Evolutionary conservation across 352 stramenopile genomes (phyloP).

Genomic region (Globisporangium solare): DNA sequence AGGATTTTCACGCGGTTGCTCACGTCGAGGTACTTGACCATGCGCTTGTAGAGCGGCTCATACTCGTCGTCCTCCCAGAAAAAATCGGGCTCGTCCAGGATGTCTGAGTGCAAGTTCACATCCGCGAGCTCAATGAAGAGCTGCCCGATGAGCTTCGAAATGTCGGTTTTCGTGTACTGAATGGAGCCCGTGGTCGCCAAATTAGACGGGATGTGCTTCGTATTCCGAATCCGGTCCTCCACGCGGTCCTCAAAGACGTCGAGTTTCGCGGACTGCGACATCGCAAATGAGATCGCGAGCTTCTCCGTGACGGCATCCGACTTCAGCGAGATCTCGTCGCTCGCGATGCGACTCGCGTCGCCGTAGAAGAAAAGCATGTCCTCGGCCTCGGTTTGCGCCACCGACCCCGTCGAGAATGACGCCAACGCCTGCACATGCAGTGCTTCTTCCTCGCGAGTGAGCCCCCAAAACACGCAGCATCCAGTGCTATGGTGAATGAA

Average conservation of each 20-base stretch:
- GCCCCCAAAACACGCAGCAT: constrained; percentile 67
- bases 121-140: constrained; percentile 87
- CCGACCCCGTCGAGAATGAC: constrained; percentile 40
- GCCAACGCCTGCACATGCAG: constrained; percentile 40
- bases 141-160: constrained; percentile 89
- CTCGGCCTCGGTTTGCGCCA: constrained; percentile 49
- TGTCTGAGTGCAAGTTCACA: constrained; percentile 92
- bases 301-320: constrained; percentile 77
- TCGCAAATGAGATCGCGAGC: constrained; percentile 88
- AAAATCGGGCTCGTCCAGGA: constrained; percentile 91
- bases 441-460: constrained; percentile 51
- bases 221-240: constrained; percentile 77
- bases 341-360: constrained; percentile 44
- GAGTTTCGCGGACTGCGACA: constrained; percentile 90
- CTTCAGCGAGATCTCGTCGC: constrained; percentile 80
- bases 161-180: constrained; percentile 84
- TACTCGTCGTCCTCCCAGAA: constrained; percentile 91
- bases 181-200: constrained; percentile 86
- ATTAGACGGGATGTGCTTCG: constrained; percentile 83
- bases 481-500: constrained; percentile 32
- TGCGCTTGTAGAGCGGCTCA: constrained; percentile 88
- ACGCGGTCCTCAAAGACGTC: constrained; percentile 90
- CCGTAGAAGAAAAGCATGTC: constrained; percentile 67
- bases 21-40: constrained; percentile 91
- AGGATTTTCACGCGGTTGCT: constrained; percentile 88